phyloP scores from a whole-genome alignment of 208 protist species.

The Spongospora subterranea region DNA sequence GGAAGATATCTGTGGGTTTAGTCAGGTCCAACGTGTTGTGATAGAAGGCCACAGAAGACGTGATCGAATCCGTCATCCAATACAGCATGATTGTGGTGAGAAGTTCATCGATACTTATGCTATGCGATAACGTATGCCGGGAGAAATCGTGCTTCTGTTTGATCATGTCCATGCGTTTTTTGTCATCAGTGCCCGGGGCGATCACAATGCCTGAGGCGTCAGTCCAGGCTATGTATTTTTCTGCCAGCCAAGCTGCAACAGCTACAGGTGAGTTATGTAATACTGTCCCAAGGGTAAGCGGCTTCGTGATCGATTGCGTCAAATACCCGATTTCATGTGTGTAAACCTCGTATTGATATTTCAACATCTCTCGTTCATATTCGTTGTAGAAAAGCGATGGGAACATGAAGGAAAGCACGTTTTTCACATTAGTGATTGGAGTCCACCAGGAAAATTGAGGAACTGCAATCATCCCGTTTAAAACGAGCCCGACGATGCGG shows the following conservation, averaged over 20 bases:
- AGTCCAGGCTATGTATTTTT: not conserved
- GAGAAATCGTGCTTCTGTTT: not conserved
- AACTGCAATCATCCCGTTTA: not conserved
- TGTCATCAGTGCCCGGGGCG: not conserved
- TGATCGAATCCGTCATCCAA: not conserved
- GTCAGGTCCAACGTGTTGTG: not conserved
- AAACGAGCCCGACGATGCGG: not conserved
- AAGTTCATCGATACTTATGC: not conserved
- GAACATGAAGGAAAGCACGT: not conserved
- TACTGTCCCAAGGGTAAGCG: not conserved
- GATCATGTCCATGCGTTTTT: not conserved
- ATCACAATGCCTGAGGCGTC: not conserved
- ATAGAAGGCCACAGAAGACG: not conserved
- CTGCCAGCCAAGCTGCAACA: not conserved
- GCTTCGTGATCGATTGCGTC: not conserved
- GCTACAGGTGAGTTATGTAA: not conserved
- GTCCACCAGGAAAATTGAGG: not conserved
- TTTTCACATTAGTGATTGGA: not conserved
- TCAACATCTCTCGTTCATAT: not conserved
- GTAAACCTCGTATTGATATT: not conserved
- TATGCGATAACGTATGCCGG: not conserved
- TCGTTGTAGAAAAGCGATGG: not conserved
- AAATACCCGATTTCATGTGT: not conserved
- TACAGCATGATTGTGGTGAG: not conserved
- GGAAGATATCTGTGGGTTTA: not conserved